A percentile compares a stretch with the other conserved stretches of the same genome.
Conservation (phyloP, 371 early-diverging fungal species). For the Mortierella sp. region DNA sequence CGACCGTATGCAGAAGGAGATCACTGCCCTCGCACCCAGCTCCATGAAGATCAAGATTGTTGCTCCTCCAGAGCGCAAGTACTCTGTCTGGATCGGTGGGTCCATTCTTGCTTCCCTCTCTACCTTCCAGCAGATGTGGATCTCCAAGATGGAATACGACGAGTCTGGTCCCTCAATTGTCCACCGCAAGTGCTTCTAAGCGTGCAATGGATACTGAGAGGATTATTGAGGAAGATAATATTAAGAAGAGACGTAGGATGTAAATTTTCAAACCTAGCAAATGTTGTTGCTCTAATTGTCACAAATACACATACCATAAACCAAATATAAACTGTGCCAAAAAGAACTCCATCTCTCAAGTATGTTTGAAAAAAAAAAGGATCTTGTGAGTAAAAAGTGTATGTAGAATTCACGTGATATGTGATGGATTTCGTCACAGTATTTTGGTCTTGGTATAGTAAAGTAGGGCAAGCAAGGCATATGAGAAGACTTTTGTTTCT, state of each 20-base stretch:
- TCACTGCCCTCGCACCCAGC: constrained; percentile 84
- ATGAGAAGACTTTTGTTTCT: background rate
- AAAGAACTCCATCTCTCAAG: too few species aligned
- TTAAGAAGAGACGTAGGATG: background rate
- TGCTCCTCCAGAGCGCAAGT: constrained; percentile 98
- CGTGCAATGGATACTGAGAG: background rate
- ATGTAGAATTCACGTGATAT: background rate
- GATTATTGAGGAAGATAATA: background rate
- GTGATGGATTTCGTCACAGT: background rate
- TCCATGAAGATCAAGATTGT: constrained; percentile 96
- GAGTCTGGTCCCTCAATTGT: constrained; percentile 98
- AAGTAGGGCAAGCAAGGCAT: background rate
- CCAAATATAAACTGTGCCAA: background rate
- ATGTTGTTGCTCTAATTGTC: constrained; percentile 3
- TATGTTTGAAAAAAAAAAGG: too few species aligned
- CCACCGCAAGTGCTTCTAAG: constrained; percentile 98
- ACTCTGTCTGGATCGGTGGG: constrained; percentile 98
- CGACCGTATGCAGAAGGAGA: constrained; percentile 91
- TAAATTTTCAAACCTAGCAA: constrained; percentile 4
- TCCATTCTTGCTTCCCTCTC: constrained; percentile 91
- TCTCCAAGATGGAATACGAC: constrained; percentile 95
- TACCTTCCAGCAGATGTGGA: constrained; percentile 76
- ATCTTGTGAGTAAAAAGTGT: background rate
- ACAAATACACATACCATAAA: constrained; percentile 9
- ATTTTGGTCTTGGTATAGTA: background rate